A percentile compares a stretch with the other conserved stretches of the same genome.
phyloP scores from a whole-genome alignment of 805 yeast species.

The Yarrowia phangngaensis region DNA sequence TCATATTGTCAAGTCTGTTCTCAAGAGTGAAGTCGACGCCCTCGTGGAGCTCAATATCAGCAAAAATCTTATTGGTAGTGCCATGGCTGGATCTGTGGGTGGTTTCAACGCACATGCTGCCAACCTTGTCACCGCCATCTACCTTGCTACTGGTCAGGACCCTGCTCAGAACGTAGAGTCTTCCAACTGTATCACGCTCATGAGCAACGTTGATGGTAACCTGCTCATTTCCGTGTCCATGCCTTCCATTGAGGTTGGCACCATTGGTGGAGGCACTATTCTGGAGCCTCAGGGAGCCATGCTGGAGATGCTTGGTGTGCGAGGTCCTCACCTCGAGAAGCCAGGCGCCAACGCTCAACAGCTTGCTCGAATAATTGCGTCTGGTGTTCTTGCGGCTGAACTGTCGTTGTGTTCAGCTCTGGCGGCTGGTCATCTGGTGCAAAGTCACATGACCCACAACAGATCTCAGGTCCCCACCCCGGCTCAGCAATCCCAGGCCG shows the following conservation, averaged over 20 bases:
- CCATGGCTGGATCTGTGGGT: constrained; percentile 97
- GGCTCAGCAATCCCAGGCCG: constrained; percentile 40
- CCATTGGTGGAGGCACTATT: constrained; percentile 98
- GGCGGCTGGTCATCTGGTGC: constrained; percentile 98
- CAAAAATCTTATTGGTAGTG: constrained; percentile 92
- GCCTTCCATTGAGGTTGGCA: constrained; percentile 99
- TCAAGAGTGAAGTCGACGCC: constrained; percentile 89
- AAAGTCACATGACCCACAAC: constrained; percentile 95
- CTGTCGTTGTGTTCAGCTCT: constrained; percentile 90
- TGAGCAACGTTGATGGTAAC: constrained; percentile 77
- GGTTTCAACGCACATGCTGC: constrained; percentile 99
- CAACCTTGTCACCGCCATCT: constrained; percentile 90
- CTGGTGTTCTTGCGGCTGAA: constrained; percentile 94
- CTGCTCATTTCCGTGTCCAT: constrained; percentile 92
- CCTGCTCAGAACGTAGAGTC: constrained; percentile 99
- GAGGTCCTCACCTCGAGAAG: constrained; percentile 88
- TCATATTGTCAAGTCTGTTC: constrained; percentile 70
- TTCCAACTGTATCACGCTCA: constrained; percentile 93
- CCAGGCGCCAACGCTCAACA: constrained; percentile 96
- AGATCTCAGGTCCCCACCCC: constrained; percentile 56
- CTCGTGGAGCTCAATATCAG: constrained; percentile 82
- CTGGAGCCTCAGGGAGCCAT: constrained; percentile 95
- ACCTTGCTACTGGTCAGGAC: constrained; percentile 95
- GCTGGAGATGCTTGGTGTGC: constrained; percentile 89
- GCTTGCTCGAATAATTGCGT: constrained; percentile 86